Percentiles rank a stretch among this genome's conserved stretches.
These are phyloP conservation scores for Vitis rupestris DNA, from an alignment of 164 flowering plant genomes.

Conservation along the genomic window DNA sequence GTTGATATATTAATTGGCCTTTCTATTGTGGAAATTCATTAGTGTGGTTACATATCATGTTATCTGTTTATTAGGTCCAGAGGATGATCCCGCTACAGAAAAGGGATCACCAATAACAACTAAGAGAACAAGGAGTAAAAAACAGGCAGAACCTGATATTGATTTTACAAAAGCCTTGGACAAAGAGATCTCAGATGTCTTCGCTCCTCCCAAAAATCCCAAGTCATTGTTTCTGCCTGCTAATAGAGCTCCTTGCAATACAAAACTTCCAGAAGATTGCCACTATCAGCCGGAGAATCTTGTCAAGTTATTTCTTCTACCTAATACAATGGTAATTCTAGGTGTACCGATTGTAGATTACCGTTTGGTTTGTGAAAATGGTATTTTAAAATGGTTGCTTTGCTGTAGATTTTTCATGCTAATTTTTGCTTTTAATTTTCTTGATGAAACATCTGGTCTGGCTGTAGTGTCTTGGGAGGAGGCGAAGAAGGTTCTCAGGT, in stretches of 20 bases:
- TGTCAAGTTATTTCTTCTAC: slow-evolving; percentile 89
- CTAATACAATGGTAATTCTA: slow-evolving; percentile 64
- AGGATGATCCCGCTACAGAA: slow-evolving; percentile 36
- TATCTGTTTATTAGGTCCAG: slow-evolving; percentile 40
- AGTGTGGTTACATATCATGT: not conserved
- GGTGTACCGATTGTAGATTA: not conserved
- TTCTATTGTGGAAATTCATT: slow-evolving; percentile 1
- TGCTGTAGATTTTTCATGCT: not conserved
- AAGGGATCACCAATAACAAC: slow-evolving; percentile 40
- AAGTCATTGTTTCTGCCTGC: slow-evolving; percentile 70
- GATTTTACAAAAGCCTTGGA: slow-evolving; percentile 64
- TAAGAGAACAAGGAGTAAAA: slow-evolving; percentile 57
- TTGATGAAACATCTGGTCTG: slow-evolving; percentile 12
- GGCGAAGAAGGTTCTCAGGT: slow-evolving; percentile 52
- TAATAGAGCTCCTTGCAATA: slow-evolving; percentile 59
- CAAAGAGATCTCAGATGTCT: slow-evolving; percentile 56
- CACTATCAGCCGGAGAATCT: slow-evolving; percentile 96
- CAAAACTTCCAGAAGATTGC: slow-evolving; percentile 91
- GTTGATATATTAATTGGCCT: not conserved
- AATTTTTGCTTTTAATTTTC: not conserved
- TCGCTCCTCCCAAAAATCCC: slow-evolving; percentile 82
- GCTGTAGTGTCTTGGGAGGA: slow-evolving; percentile 81
- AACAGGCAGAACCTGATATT: slow-evolving; percentile 53
- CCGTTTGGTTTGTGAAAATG: not conserved
- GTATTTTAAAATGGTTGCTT: not conserved